Conservation (phyloP, 805 yeast genomes). For the Candida fluviatilis region DNA sequence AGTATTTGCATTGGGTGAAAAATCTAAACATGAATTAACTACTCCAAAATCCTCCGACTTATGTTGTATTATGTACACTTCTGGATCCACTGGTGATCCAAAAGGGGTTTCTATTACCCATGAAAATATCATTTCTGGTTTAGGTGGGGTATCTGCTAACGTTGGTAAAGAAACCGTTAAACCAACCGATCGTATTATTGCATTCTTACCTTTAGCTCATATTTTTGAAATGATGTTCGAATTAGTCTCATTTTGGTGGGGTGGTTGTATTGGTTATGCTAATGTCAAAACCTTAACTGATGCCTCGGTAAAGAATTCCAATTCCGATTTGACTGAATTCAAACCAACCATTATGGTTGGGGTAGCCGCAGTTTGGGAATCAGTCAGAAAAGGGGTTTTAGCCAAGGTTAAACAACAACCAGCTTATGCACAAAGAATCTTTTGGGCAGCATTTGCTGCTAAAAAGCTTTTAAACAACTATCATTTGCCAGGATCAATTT, state of each 20-base stretch:
- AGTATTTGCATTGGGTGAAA: conserved; percentile 57
- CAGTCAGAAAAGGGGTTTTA: conserved; percentile 86
- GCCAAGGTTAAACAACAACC: conserved; percentile 69
- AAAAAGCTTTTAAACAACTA: conserved; percentile 60
- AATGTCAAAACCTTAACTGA: conserved; percentile 87
- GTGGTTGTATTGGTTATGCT: conserved; percentile 85
- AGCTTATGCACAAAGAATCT: conserved; percentile 64
- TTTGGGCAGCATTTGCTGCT: conserved; percentile 83
- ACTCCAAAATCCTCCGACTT: conserved; percentile 54
- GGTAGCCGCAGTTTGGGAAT: conserved; percentile 98
- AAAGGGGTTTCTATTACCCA: conserved; percentile 76
- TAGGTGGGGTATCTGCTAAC: conserved; percentile 73
- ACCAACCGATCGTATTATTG: conserved; percentile 67
- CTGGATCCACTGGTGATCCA: conserved; percentile 83
- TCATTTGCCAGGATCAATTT: conserved; percentile 72
- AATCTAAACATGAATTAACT: conserved; percentile 35
- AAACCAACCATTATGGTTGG: conserved; percentile 95
- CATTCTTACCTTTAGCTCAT: conserved; percentile 93
- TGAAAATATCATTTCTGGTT: conserved; percentile 71
- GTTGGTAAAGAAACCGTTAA: conserved; percentile 50
- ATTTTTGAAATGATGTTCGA: conserved; percentile 92
- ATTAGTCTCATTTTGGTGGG: conserved; percentile 79
- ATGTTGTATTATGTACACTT: conserved; percentile 81
- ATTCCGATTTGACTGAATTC: conserved; percentile 82
- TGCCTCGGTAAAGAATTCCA: conserved; percentile 74